These are phyloP conservation scores for Backusella morwellensis DNA, from an alignment of 192 early-diverging fungal genomes.

Conservation along the genomic window DNA sequence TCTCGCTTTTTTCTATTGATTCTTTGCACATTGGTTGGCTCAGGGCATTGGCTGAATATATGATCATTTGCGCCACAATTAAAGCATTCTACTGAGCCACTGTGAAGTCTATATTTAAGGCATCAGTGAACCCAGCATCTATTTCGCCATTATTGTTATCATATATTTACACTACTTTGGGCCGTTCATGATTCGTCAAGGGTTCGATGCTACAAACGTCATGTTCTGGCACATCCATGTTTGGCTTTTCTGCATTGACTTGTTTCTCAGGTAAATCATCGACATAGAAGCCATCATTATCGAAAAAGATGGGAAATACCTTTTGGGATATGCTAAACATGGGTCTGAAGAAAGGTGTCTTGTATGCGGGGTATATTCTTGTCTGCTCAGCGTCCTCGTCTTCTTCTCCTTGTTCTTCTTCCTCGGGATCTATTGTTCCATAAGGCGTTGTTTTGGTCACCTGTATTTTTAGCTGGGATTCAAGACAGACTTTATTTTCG, in stretches of 20 bases:
- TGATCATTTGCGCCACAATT: background rate
- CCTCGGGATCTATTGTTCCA: background rate
- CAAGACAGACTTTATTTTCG: background rate
- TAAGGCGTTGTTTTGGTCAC: background rate
- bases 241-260: background rate
- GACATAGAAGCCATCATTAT: background rate
- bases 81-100: background rate
- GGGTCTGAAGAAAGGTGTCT: background rate
- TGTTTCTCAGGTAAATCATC: slow-evolving; percentile 3
- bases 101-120: background rate
- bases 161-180: background rate
- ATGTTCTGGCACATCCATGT: background rate
- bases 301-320: slow-evolving; percentile 4
- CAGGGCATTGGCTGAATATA: background rate
- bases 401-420: background rate
- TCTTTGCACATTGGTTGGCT: background rate
- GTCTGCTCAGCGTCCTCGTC: background rate
- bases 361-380: background rate
- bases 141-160: background rate
- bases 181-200: background rate
- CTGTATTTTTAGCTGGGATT: background rate
- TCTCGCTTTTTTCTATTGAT: background rate
- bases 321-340: background rate
- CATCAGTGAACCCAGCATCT: background rate
- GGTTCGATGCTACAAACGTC: background rate